Evolutionary conservation across 2,329 filamentous ascomycete genomes (phyloP), one percentile per base, ranked within the genome.

Genomic region (Torrubiella hemipterigena): DNA sequence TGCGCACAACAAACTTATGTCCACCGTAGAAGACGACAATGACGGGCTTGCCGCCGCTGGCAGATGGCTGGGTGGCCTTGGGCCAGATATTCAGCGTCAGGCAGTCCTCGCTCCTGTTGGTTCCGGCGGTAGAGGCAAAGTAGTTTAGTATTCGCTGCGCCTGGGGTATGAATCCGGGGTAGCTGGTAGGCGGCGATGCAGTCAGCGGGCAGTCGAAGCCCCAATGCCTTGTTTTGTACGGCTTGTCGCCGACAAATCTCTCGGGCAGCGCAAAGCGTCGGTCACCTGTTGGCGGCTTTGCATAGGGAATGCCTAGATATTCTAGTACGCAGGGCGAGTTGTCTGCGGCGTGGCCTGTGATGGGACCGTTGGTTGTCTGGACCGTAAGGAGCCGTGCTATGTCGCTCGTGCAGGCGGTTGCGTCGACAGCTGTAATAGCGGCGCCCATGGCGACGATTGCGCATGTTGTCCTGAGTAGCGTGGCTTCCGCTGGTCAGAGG

Each of bases 1-100:
- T 8, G 17, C 12, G 9, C 7, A 17, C 12, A 13, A 13, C 17
- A 4, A 18, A 27, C 15, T 14, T 29, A 41, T 38, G 30, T 12
- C 58, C 57, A n/a, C 58, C 58, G 29, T 57, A 49, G 15, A 61
- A 50, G 45, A 51, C 61, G 11, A 61, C 44, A 32, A 61, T 33
- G 12, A 60, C 57, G 1, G 58, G 51, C 33, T 56, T 58, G 34
- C 46, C 45, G 33, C 60, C 56, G 32, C 60, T 55, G 30, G 46
- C 45, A 15, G 35, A 30, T 3, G 46, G 46, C 6, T 47, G 43
- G 3, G 41, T 42, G 24, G 52, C 44, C n/a, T 50, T 51, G 16
- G 53, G 49, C 57, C 55, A 59, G 7, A 59, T 42, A 33, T 61
- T 59, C 17, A 60, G 32, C 3, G 47, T 49, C 5, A 60, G 35